Evolutionary conservation across 352 stramenopile genomes (phyloP).

Genomic region (Globisporangium takayamanum): DNA sequence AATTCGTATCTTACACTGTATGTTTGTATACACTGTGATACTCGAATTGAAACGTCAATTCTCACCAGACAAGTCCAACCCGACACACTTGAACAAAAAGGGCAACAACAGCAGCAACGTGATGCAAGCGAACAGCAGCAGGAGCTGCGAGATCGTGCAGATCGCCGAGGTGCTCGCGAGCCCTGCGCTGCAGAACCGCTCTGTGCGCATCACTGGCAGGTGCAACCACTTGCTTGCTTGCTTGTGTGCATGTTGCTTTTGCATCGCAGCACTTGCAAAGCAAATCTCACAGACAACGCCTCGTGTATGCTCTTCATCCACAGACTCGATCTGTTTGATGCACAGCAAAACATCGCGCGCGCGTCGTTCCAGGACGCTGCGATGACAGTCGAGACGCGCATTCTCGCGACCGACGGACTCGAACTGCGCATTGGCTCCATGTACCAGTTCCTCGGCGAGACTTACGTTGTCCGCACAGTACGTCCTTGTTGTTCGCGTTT

Average conservation of each 20-base stretch:
- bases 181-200: slow-evolving; percentile 58
- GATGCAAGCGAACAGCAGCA: slow-evolving; percentile 14
- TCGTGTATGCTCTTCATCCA: background rate
- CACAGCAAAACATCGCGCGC: slow-evolving; percentile 28
- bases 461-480: slow-evolving; percentile 24
- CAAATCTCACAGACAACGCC: background rate
- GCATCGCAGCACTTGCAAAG: too few species aligned
- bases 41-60: too few species aligned
- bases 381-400: slow-evolving; percentile 61
- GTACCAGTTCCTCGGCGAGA: slow-evolving; percentile 84
- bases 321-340: slow-evolving; percentile 63
- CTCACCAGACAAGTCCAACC: too few species aligned
- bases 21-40: too few species aligned
- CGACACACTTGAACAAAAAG: background rate
- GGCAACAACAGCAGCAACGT: background rate
- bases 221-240: slow-evolving; percentile 8
- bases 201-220: slow-evolving; percentile 69
- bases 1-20: too few species aligned
- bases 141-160: slow-evolving; percentile 63
- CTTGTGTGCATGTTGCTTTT: background rate
- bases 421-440: slow-evolving; percentile 62
- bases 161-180: slow-evolving; percentile 72
- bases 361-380: slow-evolving; percentile 62
- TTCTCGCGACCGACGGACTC: slow-evolving; percentile 41
- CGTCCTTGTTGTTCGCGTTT: background rate